Evolutionary conservation across 2,329 filamentous ascomycete species (phyloP).

Genomic region (Sclerotiophoma versabilis): DNA sequence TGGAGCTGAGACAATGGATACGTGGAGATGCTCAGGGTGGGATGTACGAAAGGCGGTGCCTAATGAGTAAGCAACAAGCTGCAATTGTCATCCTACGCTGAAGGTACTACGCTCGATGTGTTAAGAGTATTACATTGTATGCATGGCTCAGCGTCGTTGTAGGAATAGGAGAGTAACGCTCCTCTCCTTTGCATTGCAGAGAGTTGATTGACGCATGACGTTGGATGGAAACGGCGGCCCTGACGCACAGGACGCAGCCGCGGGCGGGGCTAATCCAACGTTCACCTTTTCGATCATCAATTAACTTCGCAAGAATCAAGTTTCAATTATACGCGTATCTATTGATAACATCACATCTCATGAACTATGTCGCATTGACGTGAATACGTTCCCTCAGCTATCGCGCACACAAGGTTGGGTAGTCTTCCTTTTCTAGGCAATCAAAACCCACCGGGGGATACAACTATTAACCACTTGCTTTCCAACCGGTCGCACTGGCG

Average conservation of each 20-base stretch:
- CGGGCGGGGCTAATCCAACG: background rate
- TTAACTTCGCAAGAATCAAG: too few relatives aligned
- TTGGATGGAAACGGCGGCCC: background rate
- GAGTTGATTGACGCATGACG: background rate
- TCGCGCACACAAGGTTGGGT: background rate
- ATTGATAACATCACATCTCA: background rate
- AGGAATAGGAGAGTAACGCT: background rate
- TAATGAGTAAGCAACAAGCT: conserved; percentile 24
- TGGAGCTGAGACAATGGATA: background rate
- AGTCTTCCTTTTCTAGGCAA: background rate
- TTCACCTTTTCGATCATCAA: background rate
- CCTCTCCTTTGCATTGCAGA: background rate
- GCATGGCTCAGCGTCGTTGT: background rate
- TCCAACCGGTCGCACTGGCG: background rate
- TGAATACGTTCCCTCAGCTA: background rate
- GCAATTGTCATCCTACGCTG: conserved; percentile 19
- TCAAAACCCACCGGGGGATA: background rate
- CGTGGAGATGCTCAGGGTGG: conserved; percentile 16
- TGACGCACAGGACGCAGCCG: background rate
- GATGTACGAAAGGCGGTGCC: conserved; percentile 6
- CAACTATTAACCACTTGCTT: background rate
- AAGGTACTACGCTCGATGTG: background rate
- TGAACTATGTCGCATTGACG: background rate
- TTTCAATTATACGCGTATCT: background rate
- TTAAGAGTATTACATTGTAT: background rate